Evolutionary conservation across 257 asterid genomes (phyloP).

Genomic region (Parsonsia alboflavescens): DNA sequence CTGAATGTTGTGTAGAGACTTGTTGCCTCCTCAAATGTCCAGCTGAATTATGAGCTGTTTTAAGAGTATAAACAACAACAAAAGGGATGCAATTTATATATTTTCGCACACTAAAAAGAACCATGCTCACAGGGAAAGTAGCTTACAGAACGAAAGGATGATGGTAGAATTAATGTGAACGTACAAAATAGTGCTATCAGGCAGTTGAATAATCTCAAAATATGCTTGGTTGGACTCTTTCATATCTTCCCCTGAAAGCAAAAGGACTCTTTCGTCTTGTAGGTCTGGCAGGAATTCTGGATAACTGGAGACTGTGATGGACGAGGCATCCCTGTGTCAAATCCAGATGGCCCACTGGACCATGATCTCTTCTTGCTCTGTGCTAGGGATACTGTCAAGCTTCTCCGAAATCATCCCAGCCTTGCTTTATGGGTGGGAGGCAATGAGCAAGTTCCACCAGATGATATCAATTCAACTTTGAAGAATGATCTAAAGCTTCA

Average conservation of each 20-base stretch:
- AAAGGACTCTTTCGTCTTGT: constrained; percentile 22
- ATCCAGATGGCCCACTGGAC: constrained; percentile 89
- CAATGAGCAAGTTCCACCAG: constrained; percentile 94
- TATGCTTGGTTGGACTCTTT: neutral
- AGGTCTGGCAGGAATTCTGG: constrained; percentile 99
- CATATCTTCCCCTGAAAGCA: neutral
- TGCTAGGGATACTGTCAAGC: constrained; percentile 89
- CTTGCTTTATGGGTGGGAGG: constrained; percentile 99
- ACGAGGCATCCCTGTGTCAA: constrained; percentile 83
- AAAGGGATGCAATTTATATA: neutral
- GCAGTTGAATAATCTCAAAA: too few species aligned
- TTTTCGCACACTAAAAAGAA: neutral
- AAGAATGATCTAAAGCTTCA: constrained; percentile 66
- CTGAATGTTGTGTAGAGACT: neutral
- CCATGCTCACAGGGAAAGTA: neutral
- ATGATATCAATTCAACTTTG: constrained; percentile 70
- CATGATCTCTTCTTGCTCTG: constrained; percentile 85
- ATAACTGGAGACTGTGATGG: constrained; percentile 95
- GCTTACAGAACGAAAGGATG: neutral
- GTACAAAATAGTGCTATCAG: neutral
- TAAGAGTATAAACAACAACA: neutral
- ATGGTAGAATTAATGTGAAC: neutral
- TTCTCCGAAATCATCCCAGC: constrained; percentile 92
- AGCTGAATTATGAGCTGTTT: neutral
- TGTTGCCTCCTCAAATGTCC: neutral